Base-by-base conservation (phyloP, 345 rosid species). In the Citrus glauca region DNA sequence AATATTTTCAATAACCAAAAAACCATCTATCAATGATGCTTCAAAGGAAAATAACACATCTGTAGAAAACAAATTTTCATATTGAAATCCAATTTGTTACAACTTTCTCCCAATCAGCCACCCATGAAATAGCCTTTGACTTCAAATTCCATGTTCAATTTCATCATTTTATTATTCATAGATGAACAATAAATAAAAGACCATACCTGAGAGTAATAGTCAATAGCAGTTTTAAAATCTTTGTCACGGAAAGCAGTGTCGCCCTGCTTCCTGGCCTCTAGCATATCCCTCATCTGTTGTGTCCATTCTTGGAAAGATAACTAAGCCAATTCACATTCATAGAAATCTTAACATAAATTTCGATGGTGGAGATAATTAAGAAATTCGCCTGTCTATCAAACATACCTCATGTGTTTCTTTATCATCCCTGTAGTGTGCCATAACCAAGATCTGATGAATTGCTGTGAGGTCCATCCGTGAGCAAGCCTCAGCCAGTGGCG, bases 241-340 rank as follows among this genome's bases (percentile, higher is more conserved):
- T 90, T 94, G 76, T 97, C 98, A 5, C 98, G 96, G 81, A 97
- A 97, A 40, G 98, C 92, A 75, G 73, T 88, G 82, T 97, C 99
- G 61, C 99, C 98, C 3, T 91, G 94, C 87, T 94, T 94, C 74
- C 98, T 89, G 27, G 96, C 92, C 66, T 97, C 98, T 68, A 94
- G 87, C 97, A 90, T 90, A 68, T 97, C 99, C 82, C 93, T 89
- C 94, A 97, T 97, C 80, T 91, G 99, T 74, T 94, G 99, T 3
- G 98, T 94, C 98, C 98, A 94, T 80, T 97, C 99, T 91, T 93
- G 94, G 84, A 94, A 94, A 81, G 98, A 94, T 81, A 94, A 84
- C 99, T 94, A 85, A 79, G 33, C 74, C 76, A 77, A 72, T 75
- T 77, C 50, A 68, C 75, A 75, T 80, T 71, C 71, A 38, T 70